Evolutionary conservation across 2,329 filamentous ascomycete species (phyloP).

Genomic region (Pseudocercospora fuligena): DNA sequence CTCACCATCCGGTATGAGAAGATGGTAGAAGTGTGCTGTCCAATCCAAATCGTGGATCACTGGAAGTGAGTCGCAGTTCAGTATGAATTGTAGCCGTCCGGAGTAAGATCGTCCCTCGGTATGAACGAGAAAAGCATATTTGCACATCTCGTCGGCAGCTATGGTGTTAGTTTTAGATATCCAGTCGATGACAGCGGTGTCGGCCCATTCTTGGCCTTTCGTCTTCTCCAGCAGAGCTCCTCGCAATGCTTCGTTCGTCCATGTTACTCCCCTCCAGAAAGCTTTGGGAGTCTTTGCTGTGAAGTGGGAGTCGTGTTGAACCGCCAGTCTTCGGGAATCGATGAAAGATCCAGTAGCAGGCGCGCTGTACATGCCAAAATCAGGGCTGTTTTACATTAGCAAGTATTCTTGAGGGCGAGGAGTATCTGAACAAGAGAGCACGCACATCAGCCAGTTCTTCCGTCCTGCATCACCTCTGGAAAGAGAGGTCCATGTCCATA

Average conservation of each 20-base stretch:
- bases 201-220: slow-evolving; percentile 42
- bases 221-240: slow-evolving; percentile 37
- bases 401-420: background rate
- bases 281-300: slow-evolving; percentile 32
- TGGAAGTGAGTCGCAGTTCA: slow-evolving; percentile 37
- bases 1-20: slow-evolving; percentile 31
- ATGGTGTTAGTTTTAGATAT: slow-evolving; percentile 17
- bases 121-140: slow-evolving; percentile 35
- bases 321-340: slow-evolving; percentile 31
- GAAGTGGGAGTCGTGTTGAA: slow-evolving; percentile 23
- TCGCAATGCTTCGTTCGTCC: slow-evolving; percentile 29
- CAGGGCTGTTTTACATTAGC: background rate
- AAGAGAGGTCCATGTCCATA: background rate
- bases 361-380: background rate
- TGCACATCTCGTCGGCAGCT: slow-evolving; percentile 33
- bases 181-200: slow-evolving; percentile 36
- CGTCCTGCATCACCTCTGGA: background rate
- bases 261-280: slow-evolving; percentile 35
- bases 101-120: slow-evolving; percentile 39
- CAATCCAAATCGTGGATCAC: slow-evolving; percentile 37
- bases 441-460: background rate
- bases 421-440: background rate
- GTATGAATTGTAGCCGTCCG: slow-evolving; percentile 37
- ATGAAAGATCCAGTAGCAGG: slow-evolving; percentile 34
- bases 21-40: slow-evolving; percentile 34